Conservation (phyloP, 805 yeast genomes). For the Vanderwaltozyma polyspora region DNA sequence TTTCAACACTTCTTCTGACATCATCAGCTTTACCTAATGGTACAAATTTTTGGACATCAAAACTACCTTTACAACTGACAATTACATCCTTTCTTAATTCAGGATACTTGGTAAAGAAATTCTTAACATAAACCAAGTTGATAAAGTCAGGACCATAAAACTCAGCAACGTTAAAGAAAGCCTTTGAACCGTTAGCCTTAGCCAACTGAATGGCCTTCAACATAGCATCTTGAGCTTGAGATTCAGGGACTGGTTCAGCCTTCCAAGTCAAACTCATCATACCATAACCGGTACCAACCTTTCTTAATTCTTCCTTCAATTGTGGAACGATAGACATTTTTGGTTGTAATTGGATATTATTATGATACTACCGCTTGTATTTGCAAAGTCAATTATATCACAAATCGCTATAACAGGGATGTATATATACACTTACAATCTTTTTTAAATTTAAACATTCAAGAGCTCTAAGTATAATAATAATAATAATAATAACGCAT, state of each 20-base stretch:
- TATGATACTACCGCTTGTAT: too few species aligned
- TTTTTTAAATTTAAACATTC: too few species aligned
- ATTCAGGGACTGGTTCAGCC: conserved; percentile 42
- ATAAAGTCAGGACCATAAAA: conserved; percentile 52
- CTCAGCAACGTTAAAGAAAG: conserved; percentile 62
- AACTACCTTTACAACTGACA: conserved; percentile 60
- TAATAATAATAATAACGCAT: too few species aligned
- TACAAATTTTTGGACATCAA: conserved; percentile 24
- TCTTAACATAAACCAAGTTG: conserved; percentile 47
- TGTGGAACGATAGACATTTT: conserved; percentile 14
- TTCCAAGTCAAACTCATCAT: conserved; percentile 75
- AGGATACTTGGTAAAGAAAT: conserved; percentile 48
- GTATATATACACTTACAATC: too few species aligned
- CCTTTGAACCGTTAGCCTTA: conserved; percentile 26
- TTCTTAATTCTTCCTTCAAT: conserved; percentile 11
- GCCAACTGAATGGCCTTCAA: conserved; percentile 37
- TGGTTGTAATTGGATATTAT: neutral
- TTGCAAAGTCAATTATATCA: too few species aligned
- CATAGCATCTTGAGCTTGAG: conserved; percentile 43
- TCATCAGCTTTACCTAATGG: conserved; percentile 44
- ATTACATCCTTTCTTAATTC: conserved; percentile 44
- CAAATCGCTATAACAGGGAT: too few species aligned
- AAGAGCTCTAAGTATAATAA: too few species aligned
- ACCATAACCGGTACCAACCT: conserved; percentile 47
- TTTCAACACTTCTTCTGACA: conserved; percentile 38